Conservation (phyloP, 768 basidiomycete species). For the Xerocomellus chrysenteron region DNA sequence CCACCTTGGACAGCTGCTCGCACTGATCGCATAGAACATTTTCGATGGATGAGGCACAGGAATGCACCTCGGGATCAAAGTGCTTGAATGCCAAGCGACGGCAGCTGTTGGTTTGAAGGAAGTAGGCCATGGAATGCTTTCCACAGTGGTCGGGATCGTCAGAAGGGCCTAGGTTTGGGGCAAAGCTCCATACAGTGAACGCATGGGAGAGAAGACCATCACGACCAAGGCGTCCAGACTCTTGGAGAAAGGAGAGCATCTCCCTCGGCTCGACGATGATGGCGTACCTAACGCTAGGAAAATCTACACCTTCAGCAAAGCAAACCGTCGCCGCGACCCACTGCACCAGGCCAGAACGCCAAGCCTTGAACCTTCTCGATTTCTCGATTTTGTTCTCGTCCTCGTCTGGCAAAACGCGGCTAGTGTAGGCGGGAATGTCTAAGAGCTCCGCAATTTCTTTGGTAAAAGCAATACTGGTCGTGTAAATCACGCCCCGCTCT, state of each 20-base stretch:
- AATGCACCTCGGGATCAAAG: background rate
- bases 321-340: constrained; percentile 4
- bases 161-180: background rate
- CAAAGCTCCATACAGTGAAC: constrained; percentile 1
- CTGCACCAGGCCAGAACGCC: background rate
- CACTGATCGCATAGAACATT: constrained; percentile 1
- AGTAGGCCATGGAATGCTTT: background rate
- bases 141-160: background rate
- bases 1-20: too few relatives aligned
- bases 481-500: constrained; percentile 8
- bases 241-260: constrained; percentile 12
- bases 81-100: background rate
- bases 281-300: background rate
- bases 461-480: background rate
- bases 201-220: background rate
- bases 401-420: background rate
- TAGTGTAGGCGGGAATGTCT: background rate
- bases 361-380: background rate
- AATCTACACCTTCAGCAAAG: constrained; percentile 7
- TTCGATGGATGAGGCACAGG: background rate
- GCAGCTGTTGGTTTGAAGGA: background rate
- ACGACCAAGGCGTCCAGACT: constrained; percentile 9
- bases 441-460: background rate
- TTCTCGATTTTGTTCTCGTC: constrained; percentile 2
- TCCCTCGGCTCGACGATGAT: background rate